phyloP scores from a whole-genome alignment of 2,329 filamentous ascomycete genomes.

The Nakataea oryzae region DNA sequence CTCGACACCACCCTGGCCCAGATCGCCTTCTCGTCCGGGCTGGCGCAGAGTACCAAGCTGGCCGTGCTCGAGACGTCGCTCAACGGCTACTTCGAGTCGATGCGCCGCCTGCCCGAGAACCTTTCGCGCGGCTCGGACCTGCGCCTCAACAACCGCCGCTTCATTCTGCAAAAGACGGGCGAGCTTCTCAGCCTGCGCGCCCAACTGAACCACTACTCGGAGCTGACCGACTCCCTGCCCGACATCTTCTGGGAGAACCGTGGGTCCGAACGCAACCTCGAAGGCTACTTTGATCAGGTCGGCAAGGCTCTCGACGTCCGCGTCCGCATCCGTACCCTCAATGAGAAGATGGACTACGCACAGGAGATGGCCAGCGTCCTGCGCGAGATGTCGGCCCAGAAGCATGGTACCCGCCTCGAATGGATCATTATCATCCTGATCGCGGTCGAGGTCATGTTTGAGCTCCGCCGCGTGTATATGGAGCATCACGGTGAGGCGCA shows the following conservation, averaged over 20 bases:
- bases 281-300: slow-evolving; percentile 91
- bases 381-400: slow-evolving; percentile 80
- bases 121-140: slow-evolving; percentile 51
- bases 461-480: slow-evolving; percentile 59
- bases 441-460: slow-evolving; percentile 82
- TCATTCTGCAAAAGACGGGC: slow-evolving; percentile 88
- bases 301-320: slow-evolving; percentile 84
- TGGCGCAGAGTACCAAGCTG: slow-evolving; percentile 87
- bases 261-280: slow-evolving; percentile 63
- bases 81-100: slow-evolving; percentile 76
- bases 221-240: slow-evolving; percentile 87
- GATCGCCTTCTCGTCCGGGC: slow-evolving; percentile 89
- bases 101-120: slow-evolving; percentile 68
- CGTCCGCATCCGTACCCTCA: slow-evolving; percentile 80
- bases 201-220: slow-evolving; percentile 92
- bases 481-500: slow-evolving; percentile 4
- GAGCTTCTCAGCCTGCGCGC: slow-evolving; percentile 82
- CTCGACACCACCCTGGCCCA: slow-evolving; percentile 69
- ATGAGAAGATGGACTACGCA: slow-evolving; percentile 97
- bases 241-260: slow-evolving; percentile 95
- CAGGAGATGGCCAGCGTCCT: slow-evolving; percentile 88
- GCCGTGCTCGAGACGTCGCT: slow-evolving; percentile 81
- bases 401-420: slow-evolving; percentile 78
- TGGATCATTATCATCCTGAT: slow-evolving; percentile 96
- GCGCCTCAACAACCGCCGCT: slow-evolving; percentile 48